phyloP scores from a whole-genome alignment of 768 basidiomycete species.

The Agaricus sinodeliciosus region DNA sequence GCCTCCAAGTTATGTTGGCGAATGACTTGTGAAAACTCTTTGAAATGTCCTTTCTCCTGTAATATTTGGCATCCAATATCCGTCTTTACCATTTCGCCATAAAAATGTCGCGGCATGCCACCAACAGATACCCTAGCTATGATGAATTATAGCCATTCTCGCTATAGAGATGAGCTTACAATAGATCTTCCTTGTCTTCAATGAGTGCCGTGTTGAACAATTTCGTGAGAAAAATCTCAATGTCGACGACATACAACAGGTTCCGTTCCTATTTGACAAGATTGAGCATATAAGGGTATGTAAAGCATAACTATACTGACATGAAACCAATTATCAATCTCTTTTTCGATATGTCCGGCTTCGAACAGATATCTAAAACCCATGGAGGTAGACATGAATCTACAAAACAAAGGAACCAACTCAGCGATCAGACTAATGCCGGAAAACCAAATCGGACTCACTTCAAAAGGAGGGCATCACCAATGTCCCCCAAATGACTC shows the following conservation, averaged over 20 bases:
- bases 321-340: slow-evolving; percentile 96
- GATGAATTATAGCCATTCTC: not conserved
- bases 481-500: slow-evolving; percentile 92
- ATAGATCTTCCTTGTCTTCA: slow-evolving; percentile 60
- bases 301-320: slow-evolving; percentile 35
- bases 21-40: slow-evolving; percentile 87
- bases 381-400: slow-evolving; percentile 90
- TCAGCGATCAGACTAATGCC: not conserved
- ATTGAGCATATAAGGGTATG: not conserved
- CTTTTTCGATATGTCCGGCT: slow-evolving; percentile 87
- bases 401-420: slow-evolving; percentile 21
- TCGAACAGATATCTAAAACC: slow-evolving; percentile 92
- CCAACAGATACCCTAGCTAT: slow-evolving; percentile 66
- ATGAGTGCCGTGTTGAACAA: slow-evolving; percentile 53
- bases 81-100: slow-evolving; percentile 97
- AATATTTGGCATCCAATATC: slow-evolving; percentile 90
- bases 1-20: slow-evolving; percentile 80
- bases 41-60: slow-evolving; percentile 85
- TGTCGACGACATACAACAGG: slow-evolving; percentile 85
- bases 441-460: slow-evolving; percentile 28
- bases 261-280: slow-evolving; percentile 76
- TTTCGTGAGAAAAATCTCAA: slow-evolving; percentile 86
- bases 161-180: slow-evolving; percentile 28
- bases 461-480: slow-evolving; percentile 84
- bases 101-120: slow-evolving; percentile 91